Evolutionary conservation across 1,284 basidiomycete genomes (phyloP).

Genomic region (Mycena sp.): DNA sequence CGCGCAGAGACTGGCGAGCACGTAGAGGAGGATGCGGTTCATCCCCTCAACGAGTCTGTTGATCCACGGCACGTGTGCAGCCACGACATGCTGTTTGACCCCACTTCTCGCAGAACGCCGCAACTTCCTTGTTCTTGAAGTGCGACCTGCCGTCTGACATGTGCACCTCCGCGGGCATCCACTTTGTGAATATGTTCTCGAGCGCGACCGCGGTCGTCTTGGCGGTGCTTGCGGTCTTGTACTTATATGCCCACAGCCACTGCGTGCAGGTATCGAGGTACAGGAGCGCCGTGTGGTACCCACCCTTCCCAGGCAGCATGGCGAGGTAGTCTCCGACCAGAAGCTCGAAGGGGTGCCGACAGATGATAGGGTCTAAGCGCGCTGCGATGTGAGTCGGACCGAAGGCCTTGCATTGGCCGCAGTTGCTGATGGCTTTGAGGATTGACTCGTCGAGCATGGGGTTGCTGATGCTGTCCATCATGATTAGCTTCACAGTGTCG

Average conservation of each 20-base stretch:
- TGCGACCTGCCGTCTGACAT: slow-evolving; percentile 50
- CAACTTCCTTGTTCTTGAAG: slow-evolving; percentile 47
- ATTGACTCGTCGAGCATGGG: slow-evolving; percentile 43
- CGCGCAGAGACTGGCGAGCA: slow-evolving; percentile 41
- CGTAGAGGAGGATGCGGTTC: slow-evolving; percentile 36
- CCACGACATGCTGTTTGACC: too few relatives aligned
- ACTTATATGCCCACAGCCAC: too few relatives aligned
- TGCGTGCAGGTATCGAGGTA: too few relatives aligned
- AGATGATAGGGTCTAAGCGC: too few relatives aligned
- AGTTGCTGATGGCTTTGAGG: too few relatives aligned
- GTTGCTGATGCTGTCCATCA: slow-evolving; percentile 39
- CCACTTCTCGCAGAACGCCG: too few relatives aligned
- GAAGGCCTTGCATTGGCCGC: too few relatives aligned
- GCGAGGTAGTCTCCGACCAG: slow-evolving; percentile 45
- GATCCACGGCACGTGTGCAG: too few relatives aligned
- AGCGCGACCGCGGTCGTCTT: slow-evolving; percentile 29
- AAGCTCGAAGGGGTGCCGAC: slow-evolving; percentile 46
- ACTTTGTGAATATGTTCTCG: slow-evolving; percentile 34
- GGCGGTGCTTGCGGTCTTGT: too few relatives aligned
- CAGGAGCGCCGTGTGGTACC: slow-evolving; percentile 25
- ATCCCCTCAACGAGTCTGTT: too few relatives aligned
- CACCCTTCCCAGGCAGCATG: slow-evolving; percentile 43
- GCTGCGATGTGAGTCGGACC: too few relatives aligned
- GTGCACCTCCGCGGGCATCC: slow-evolving; percentile 39
- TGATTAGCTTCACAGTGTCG: slow-evolving; percentile 38